Base-by-base conservation (phyloP, 768 basidiomycete genomes). In the Amylocystis lapponica region DNA sequence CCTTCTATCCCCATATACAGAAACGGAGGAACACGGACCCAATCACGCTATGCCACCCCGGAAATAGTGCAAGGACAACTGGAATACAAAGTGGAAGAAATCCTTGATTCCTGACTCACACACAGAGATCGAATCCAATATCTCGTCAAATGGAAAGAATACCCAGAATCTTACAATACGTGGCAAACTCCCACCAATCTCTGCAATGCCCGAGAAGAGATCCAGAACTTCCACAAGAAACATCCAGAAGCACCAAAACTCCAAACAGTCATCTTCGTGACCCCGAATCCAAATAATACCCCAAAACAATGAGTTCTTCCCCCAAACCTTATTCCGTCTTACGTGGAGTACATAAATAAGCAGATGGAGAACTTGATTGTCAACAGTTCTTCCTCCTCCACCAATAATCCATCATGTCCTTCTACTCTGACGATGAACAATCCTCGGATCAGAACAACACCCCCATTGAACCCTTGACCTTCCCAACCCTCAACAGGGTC, bases 211-310 rank as follows among this genome's bases (percentile, higher is more conserved):
- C 6, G 7, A 19, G 54, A 65, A 34, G 36, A 59, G 14, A 35
- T 68, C 27, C 61, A 66, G 23, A 45, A 50, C 6, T 69, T 65
- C 42, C 66, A 69, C 37, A 56, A 58, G 32, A 53, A 55, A 21
- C 52, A 67, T 41, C 60, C 62, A 19, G 54, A 48, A 12, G 48
- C 54, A 20, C 63, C 61, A n/a, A n/a, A n/a, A n/a, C n/a, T n/a
- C n/a, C n/a, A n/a, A n/a, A n/a, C n/a, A n/a, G n/a, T n/a, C n/a
- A n/a, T n/a, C n/a, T n/a, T n/a, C n/a, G n/a, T n/a, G n/a, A n/a
- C n/a, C n/a, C n/a, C n/a, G n/a, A n/a, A n/a, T n/a, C n/a, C n/a
- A n/a, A n/a, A n/a, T n/a, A n/a, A n/a, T n/a, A n/a, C n/a, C n/a
- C n/a, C n/a, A n/a, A n/a, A n/a, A n/a, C n/a, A n/a, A n/a, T n/a